Conservation (phyloP, 2,329 filamentous ascomycete genomes). For the Byssochlamys sp. region DNA sequence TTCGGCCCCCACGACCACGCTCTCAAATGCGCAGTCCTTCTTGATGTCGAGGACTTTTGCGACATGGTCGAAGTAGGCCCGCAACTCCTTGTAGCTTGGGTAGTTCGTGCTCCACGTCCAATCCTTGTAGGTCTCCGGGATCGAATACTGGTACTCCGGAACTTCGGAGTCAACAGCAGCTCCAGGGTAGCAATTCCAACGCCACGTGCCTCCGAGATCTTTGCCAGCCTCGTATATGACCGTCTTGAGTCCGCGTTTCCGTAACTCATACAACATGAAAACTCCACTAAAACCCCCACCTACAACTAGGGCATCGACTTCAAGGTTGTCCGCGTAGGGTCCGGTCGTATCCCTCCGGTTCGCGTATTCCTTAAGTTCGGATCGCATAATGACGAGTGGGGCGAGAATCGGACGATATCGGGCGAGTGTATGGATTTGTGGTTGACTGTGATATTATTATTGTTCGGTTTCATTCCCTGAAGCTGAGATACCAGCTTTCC, state of each 20-base stretch:
- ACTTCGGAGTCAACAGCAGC: constrained; percentile 44
- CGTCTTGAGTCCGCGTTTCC: constrained; percentile 39
- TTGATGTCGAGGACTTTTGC: constrained; percentile 36
- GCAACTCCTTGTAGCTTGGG: constrained; percentile 28
- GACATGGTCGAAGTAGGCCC: constrained; percentile 40
- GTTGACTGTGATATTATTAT: not conserved
- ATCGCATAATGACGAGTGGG: not conserved
- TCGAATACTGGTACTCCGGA: constrained; percentile 46
- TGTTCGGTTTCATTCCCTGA: not conserved
- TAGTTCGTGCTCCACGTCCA: constrained; percentile 36
- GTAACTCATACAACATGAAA: constrained; percentile 43
- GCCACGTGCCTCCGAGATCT: constrained; percentile 44
- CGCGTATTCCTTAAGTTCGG: constrained; percentile 1
- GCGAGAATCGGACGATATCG: not conserved
- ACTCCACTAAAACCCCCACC: constrained; percentile 22
- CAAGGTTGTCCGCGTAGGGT: constrained; percentile 11
- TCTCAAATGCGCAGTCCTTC: constrained; percentile 38
- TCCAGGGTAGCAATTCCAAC: constrained; percentile 46
- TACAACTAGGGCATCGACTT: constrained; percentile 17
- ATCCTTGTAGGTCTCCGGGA: constrained; percentile 38
- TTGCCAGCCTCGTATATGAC: constrained; percentile 44
- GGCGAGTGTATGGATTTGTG: not conserved
- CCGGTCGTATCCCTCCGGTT: constrained; percentile 9
- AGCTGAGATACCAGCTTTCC: not conserved
- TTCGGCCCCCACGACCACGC: constrained; percentile 30